These are phyloP conservation scores for Parascedosporium putredinis DNA, from an alignment of 2,329 filamentous ascomycete species.

Conservation along the genomic window DNA sequence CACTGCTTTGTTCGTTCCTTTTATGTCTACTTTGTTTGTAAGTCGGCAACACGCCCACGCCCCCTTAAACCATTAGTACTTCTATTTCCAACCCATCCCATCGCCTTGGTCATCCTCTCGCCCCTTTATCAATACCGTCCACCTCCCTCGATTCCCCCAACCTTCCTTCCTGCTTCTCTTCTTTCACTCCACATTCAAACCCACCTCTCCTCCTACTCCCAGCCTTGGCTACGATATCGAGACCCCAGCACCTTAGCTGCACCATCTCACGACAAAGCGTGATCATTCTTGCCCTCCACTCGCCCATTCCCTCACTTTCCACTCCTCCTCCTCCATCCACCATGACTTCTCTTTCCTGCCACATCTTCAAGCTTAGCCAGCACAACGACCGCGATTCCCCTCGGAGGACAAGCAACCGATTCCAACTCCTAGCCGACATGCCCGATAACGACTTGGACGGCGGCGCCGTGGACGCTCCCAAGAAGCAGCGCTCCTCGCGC, in stretches of 20 bases:
- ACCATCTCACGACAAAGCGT: neutral
- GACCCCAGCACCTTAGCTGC: neutral
- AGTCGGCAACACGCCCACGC: neutral
- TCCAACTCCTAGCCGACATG: constrained; percentile 6
- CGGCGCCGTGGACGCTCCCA: neutral
- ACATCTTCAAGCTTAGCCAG: too few species aligned
- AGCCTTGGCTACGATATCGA: neutral
- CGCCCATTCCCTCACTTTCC: neutral
- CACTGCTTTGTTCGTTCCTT: too few species aligned
- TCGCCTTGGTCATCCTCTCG: neutral
- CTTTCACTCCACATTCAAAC: neutral
- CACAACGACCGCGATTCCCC: too few species aligned
- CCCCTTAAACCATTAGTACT: too few species aligned
- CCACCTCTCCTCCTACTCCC: neutral
- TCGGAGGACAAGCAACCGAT: neutral
- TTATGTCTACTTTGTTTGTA: neutral
- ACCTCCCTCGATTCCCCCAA: neutral
- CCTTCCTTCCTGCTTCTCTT: neutral
- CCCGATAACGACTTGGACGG: neutral
- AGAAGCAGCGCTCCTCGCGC: neutral
- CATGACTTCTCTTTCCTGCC: too few species aligned
- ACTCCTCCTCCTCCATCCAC: neutral
- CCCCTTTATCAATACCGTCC: neutral
- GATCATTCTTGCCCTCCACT: neutral
- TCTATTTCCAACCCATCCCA: neutral